phyloP scores from a whole-genome alignment of 2,329 filamentous ascomycete genomes.

The Colletotrichum eleusines region DNA sequence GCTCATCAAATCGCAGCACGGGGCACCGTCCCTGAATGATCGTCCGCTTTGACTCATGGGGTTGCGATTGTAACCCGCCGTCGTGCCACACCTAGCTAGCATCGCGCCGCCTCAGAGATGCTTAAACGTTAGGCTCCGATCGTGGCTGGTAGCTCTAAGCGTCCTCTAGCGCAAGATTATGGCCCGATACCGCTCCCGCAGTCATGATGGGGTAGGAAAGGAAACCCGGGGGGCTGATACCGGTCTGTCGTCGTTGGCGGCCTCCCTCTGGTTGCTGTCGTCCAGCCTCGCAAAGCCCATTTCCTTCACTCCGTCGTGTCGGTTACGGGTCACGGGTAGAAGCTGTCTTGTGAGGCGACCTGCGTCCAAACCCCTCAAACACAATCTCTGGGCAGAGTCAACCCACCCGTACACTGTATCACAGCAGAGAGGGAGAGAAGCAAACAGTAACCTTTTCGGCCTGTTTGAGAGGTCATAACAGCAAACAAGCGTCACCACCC shows the following conservation, averaged over 20 bases:
- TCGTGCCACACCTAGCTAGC: not conserved
- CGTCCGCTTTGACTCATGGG: not conserved
- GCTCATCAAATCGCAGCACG: constrained; percentile 18
- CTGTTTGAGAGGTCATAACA: not conserved
- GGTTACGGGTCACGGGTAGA: not conserved
- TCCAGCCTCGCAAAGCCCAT: not conserved
- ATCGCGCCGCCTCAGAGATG: not conserved
- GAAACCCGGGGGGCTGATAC: not conserved
- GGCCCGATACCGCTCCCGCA: not conserved
- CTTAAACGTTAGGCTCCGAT: not conserved
- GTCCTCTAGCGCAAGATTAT: not conserved
- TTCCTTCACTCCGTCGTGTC: not conserved
- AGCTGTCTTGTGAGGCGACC: constrained; percentile 28
- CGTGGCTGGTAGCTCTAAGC: not conserved
- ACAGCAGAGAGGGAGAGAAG: not conserved
- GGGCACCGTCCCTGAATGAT: constrained; percentile 10
- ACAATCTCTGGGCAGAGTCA: not conserved
- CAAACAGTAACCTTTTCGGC: not conserved
- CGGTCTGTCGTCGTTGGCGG: not conserved
- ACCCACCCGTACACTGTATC: constrained; percentile 2
- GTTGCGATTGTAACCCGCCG: not conserved
- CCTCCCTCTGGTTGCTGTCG: not conserved
- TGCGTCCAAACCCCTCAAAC: constrained; percentile 11
- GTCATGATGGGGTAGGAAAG: not conserved
- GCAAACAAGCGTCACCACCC: not conserved